These are phyloP conservation scores for Phoma herbarum DNA, from an alignment of 2,329 filamentous ascomycete genomes.

Conservation along the genomic window DNA sequence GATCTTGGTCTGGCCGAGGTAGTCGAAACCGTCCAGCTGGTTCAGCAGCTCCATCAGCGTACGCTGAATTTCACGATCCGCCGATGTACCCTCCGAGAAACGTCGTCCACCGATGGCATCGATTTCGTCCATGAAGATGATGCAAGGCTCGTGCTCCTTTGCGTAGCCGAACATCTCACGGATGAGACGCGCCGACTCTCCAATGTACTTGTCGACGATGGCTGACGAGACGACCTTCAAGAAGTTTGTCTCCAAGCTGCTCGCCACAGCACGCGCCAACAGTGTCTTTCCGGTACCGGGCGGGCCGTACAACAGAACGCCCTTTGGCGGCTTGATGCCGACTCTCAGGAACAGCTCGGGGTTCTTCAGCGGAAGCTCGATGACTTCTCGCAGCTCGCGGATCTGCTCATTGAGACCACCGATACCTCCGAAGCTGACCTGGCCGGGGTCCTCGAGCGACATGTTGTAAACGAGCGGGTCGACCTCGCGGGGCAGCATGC, in stretches of 20 bases:
- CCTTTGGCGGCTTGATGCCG: constrained; percentile 98
- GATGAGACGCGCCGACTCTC: constrained; percentile 95
- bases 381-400: constrained; percentile 94
- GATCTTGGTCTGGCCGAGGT: constrained; percentile 99
- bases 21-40: constrained; percentile 98
- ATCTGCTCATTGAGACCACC: constrained; percentile 99
- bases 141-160: constrained; percentile 98
- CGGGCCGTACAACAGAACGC: constrained; percentile 93
- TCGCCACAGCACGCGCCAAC: constrained; percentile 91
- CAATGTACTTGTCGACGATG: constrained; percentile 99
- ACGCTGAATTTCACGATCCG: constrained; percentile 96
- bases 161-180: constrained; percentile 99
- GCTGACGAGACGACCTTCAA: constrained; percentile 98
- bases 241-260: constrained; percentile 97
- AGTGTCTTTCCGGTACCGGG: constrained; percentile 97
- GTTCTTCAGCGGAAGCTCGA: constrained; percentile 97
- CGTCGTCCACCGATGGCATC: constrained; percentile 96
- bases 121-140: constrained; percentile 99
- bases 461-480: constrained; percentile 99
- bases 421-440: constrained; percentile 97
- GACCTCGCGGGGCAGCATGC: constrained; percentile 98
- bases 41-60: constrained; percentile 99
- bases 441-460: constrained; percentile 96
- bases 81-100: constrained; percentile 96
- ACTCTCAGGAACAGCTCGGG: constrained; percentile 96